phyloP scores from a whole-genome alignment of 164 flowering plant genomes.

The Hamamelis virginiana region DNA sequence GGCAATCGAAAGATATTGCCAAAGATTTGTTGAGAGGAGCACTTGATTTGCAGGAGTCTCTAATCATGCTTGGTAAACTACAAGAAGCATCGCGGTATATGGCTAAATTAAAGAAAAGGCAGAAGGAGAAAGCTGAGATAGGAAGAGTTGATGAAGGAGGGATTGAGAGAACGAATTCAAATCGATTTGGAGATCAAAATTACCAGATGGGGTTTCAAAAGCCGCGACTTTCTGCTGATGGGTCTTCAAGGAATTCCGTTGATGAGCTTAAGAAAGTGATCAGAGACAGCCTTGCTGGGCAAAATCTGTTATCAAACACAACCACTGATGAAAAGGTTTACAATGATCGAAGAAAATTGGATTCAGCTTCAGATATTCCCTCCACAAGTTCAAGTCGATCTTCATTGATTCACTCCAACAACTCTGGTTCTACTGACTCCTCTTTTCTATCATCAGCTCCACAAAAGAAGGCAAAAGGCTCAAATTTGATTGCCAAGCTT shows the following conservation, averaged over 20 bases:
- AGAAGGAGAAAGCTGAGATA: slow-evolving; percentile 26
- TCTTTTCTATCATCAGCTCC: slow-evolving; percentile 27
- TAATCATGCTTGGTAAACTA: slow-evolving; percentile 62
- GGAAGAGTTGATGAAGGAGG: slow-evolving; percentile 20
- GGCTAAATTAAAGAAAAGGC: slow-evolving; percentile 44
- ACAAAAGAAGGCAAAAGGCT: slow-evolving; percentile 34
- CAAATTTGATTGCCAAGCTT: slow-evolving; percentile 81
- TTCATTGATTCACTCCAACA: slow-evolving; percentile 25
- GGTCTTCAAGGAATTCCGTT: slow-evolving; percentile 34
- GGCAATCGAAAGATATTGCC: slow-evolving; percentile 53
- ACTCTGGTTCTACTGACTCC: slow-evolving; percentile 28
- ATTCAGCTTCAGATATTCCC: slow-evolving; percentile 37
- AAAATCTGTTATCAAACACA: slow-evolving; percentile 42
- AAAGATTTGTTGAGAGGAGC: slow-evolving; percentile 72
- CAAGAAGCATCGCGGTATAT: slow-evolving; percentile 61
- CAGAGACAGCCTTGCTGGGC: slow-evolving; percentile 49
- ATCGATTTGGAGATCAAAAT: slow-evolving; percentile 18
- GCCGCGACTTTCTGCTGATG: slow-evolving; percentile 39
- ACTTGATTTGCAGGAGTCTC: slow-evolving; percentile 79
- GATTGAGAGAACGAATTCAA: slow-evolving; percentile 19
- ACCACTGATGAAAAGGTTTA: slow-evolving; percentile 20
- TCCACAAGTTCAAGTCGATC: slow-evolving; percentile 67
- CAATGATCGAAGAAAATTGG: slow-evolving; percentile 20
- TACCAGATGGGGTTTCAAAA: slow-evolving; percentile 23
- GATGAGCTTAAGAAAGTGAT: slow-evolving; percentile 60